A percentile compares a stretch with the other conserved stretches of the same genome.
phyloP scores from a whole-genome alignment of 2,329 filamentous ascomycete genomes.

The Pleurostoma richardsiae region DNA sequence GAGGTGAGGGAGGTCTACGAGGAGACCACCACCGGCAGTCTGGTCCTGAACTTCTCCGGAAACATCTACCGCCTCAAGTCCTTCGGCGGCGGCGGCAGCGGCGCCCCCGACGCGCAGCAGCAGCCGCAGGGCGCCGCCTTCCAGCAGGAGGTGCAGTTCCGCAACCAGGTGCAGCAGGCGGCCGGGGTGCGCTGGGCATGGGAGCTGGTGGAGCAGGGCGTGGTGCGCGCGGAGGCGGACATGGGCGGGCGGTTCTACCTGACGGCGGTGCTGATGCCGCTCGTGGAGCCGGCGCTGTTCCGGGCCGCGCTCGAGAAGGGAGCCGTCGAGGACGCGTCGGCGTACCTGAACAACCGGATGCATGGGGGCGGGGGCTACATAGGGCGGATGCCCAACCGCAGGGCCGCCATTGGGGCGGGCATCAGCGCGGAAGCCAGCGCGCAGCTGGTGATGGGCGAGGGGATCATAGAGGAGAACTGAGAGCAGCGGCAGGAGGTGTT shows the following conservation, averaged over 20 bases:
- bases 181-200: constrained; percentile 22
- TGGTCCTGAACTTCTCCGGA: constrained; percentile 17
- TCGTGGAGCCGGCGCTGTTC: constrained; percentile 36
- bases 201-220: constrained; percentile 17
- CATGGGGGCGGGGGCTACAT: constrained; percentile 34
- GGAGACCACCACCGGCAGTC: constrained; percentile 1
- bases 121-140: constrained; percentile 10
- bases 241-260: constrained; percentile 56
- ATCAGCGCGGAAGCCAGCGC: constrained; percentile 21
- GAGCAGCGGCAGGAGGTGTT: neutral
- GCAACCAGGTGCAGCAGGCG: constrained; percentile 15
- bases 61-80: constrained; percentile 18
- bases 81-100: neutral
- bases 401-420: constrained; percentile 36
- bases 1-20: constrained; percentile 19
- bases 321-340: constrained; percentile 36
- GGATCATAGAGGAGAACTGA: constrained; percentile 14
- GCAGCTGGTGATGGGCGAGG: constrained; percentile 20
- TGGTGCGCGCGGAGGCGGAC: constrained; percentile 29
- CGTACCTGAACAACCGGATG: constrained; percentile 49
- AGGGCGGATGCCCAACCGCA: constrained; percentile 33
- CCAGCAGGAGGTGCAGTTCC: constrained; percentile 8
- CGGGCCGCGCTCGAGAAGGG: constrained; percentile 29
- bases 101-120: constrained; percentile 5
- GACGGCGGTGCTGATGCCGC: constrained; percentile 44